phyloP scores from a whole-genome alignment of 805 yeast genomes.

The Lachancea mirantina region DNA sequence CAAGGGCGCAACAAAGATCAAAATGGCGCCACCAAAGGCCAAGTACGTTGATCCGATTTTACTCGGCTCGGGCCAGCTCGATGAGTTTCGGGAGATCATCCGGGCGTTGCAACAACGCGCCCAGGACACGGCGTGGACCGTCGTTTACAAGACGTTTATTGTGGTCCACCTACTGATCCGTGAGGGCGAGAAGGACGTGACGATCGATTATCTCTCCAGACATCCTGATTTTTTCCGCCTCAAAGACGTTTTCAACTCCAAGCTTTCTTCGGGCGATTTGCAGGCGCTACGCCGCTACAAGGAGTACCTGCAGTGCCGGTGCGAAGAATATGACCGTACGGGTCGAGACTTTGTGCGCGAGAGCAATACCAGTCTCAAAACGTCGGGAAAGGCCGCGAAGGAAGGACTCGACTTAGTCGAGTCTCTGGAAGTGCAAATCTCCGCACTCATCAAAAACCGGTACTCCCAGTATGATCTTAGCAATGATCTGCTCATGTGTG shows the following conservation, averaged over 20 bases:
- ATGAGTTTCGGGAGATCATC: conserved; percentile 62
- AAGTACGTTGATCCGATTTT: conserved; percentile 93
- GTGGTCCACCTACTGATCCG: conserved; percentile 87
- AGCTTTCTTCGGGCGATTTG: conserved; percentile 39
- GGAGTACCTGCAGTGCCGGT: conserved; percentile 60
- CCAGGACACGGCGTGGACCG: conserved; percentile 82
- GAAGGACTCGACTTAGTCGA: conserved; percentile 79
- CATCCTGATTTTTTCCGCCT: conserved; percentile 47
- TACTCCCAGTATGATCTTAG: conserved; percentile 74
- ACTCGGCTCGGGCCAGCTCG: conserved; percentile 34
- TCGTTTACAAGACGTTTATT: conserved; percentile 77
- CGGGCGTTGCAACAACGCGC: conserved; percentile 53
- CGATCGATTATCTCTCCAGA: conserved; percentile 50
- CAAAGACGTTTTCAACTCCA: conserved; percentile 31
- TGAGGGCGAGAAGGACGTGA: conserved; percentile 79
- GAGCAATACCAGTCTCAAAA: conserved; percentile 46
- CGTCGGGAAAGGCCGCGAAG: conserved; percentile 60
- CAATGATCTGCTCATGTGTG: conserved; percentile 76
- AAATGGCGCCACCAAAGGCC: conserved; percentile 96
- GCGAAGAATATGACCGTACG: conserved; percentile 58
- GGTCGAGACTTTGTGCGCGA: conserved; percentile 74
- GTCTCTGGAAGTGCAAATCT: conserved; percentile 76
- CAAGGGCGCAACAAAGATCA: conserved; percentile 68
- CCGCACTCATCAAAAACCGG: conserved; percentile 62
- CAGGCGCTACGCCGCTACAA: conserved; percentile 58